These are phyloP conservation scores for Conticribra weissflogii DNA, from an alignment of 108 stramenopile genomes.

Conservation along the genomic window DNA sequence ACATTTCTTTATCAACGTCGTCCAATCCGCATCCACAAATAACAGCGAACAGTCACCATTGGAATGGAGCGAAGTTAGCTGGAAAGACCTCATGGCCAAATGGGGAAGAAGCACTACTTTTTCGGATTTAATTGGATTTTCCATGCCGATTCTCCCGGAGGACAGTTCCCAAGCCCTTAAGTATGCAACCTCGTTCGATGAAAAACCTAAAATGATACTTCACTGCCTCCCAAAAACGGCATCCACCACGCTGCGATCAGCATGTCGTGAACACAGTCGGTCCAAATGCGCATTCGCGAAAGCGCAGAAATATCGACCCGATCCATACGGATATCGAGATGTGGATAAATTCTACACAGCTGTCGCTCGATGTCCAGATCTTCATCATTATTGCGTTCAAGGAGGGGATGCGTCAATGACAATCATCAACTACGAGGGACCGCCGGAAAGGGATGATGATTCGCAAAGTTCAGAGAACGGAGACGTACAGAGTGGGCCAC, in stretches of 20 bases:
- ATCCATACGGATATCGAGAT: slow-evolving; percentile 36
- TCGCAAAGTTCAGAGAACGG: no score
- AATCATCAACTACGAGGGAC: slow-evolving; percentile 21
- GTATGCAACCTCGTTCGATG: no score
- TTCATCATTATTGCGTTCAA: slow-evolving; percentile 43
- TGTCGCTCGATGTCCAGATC: slow-evolving; percentile 3
- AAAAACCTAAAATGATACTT: slow-evolving; percentile 17
- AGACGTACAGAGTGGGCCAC: no score
- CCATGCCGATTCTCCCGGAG: not conserved
- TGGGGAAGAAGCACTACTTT: slow-evolving; percentile 30
- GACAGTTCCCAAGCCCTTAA: no score
- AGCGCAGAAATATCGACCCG: slow-evolving; percentile 4
- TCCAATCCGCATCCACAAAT: slow-evolving; percentile 7
- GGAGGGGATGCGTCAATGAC: slow-evolving; percentile 33
- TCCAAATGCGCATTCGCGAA: slow-evolving; percentile 3
- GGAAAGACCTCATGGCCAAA: slow-evolving; percentile 20
- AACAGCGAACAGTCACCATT: slow-evolving; percentile 10
- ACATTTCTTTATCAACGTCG: slow-evolving; percentile 19
- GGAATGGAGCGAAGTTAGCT: slow-evolving; percentile 29
- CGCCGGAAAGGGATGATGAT: not conserved
- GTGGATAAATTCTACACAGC: slow-evolving; percentile 20
- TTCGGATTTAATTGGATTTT: slow-evolving; percentile 7
- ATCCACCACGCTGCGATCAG: slow-evolving; percentile 28
- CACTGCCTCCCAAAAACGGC: slow-evolving; percentile 44
- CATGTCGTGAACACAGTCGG: slow-evolving; percentile 12